Evolutionary conservation across 192 early-diverging fungal species (phyloP).

Genomic region (Gamsiella multidivaricata): DNA sequence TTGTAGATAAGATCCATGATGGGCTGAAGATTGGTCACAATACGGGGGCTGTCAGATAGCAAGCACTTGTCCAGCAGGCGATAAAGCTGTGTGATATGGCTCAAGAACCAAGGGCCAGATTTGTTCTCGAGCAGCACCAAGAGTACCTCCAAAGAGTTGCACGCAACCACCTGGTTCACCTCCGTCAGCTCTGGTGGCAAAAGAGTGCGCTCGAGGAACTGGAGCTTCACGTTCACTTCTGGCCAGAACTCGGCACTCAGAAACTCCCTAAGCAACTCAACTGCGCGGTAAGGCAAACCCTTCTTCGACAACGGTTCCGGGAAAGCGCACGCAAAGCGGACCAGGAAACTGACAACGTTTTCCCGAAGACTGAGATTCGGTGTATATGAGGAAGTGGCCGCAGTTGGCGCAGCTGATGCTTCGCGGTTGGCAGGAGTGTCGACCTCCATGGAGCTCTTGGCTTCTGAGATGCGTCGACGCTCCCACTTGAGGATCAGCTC

Average conservation of each 20-base stretch:
- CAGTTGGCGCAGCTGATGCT: slow-evolving; percentile 6
- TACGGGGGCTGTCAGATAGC: slow-evolving; percentile 76
- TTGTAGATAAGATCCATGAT: slow-evolving; percentile 81
- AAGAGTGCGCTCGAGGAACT: slow-evolving; percentile 74
- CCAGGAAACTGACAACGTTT: slow-evolving; percentile 68
- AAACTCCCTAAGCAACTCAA: slow-evolving; percentile 72
- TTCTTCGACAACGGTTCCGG: slow-evolving; percentile 62
- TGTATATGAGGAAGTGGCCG: slow-evolving; percentile 55
- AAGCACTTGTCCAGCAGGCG: slow-evolving; percentile 76
- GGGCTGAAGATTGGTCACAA: slow-evolving; percentile 77
- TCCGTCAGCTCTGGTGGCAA: slow-evolving; percentile 67
- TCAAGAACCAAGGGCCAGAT: slow-evolving; percentile 70
- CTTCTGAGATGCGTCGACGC: slow-evolving; percentile 64
- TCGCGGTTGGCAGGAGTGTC: slow-evolving; percentile 48
- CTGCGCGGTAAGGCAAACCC: slow-evolving; percentile 66
- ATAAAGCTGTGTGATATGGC: slow-evolving; percentile 71
- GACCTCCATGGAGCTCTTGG: slow-evolving; percentile 40
- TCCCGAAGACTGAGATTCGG: slow-evolving; percentile 65
- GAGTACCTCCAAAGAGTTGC: slow-evolving; percentile 79
- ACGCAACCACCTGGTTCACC: slow-evolving; percentile 62
- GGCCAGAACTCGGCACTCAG: slow-evolving; percentile 76
- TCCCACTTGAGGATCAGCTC: slow-evolving; percentile 96
- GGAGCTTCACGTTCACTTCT: slow-evolving; percentile 74
- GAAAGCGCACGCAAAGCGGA: slow-evolving; percentile 72
- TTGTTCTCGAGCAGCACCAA: slow-evolving; percentile 70